Percentiles rank a stretch among this genome's conserved stretches.
Conservation (phyloP, 345 rosid genomes). For the Citrus unshiu region DNA sequence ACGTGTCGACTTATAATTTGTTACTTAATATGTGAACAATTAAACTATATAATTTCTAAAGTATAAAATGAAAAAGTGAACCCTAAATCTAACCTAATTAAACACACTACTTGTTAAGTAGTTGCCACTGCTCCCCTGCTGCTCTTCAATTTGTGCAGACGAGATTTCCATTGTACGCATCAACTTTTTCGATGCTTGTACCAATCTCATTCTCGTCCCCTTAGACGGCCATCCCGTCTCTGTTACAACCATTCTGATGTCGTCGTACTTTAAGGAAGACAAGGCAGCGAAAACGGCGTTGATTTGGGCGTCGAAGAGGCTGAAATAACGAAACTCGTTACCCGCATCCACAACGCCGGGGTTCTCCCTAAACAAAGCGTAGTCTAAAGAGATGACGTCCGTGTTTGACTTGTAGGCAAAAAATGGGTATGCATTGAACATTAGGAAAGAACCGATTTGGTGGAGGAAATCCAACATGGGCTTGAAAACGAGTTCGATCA, state of each 20-base stretch:
- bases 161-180: constrained; percentile 84
- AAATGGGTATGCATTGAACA: constrained; percentile 90
- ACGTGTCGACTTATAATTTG: no score
- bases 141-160: constrained; percentile 37
- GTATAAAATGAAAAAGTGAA: no score
- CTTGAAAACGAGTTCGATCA: no score
- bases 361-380: constrained; percentile 83
- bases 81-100: no score
- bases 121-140: no score
- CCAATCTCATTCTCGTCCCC: constrained; percentile 83
- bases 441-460: constrained; percentile 78
- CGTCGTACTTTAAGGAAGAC: constrained; percentile 81
- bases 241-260: constrained; percentile 60
- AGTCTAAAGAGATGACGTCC: constrained; percentile 82
- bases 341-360: constrained; percentile 86
- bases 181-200: constrained; percentile 62
- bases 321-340: constrained; percentile 69
- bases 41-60: no score
- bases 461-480: constrained; percentile 86
- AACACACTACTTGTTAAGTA: no score
- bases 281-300: constrained; percentile 92
- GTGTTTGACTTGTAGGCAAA: constrained; percentile 89
- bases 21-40: no score
- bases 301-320: constrained; percentile 91
- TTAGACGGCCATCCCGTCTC: constrained; percentile 96